Evolutionary conservation across 225 moss, liverwort and hornwort species (phyloP), one percentile per base, ranked within the genome.

Genomic region (Polytrichum formosum): DNA sequence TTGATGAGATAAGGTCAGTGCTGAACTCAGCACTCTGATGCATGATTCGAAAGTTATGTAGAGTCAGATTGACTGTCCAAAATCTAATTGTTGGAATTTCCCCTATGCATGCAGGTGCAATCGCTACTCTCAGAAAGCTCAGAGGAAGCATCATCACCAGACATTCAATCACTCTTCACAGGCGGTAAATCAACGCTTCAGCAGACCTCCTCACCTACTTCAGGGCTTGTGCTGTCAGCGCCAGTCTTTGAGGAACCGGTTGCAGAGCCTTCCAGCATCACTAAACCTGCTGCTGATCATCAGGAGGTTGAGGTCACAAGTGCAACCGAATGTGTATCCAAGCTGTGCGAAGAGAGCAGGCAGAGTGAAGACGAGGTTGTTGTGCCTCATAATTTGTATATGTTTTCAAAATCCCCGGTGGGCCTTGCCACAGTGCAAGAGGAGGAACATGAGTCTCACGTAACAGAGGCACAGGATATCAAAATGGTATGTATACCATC

Each of bases 351-450:
- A 65, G 35, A 37, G 35, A 33, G 21, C 65, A 65, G 33, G 65
- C 31, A 65, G 33, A 21, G 63, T 18, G 27, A 63, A 26, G 63
- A 63, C 10, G 63, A 22, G 63, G 28, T 28, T 17, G 63, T 23
- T 16, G 21, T 63, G 18, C 28, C 63, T 22, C 66, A 19, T 22
- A 33, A 7, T 58, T 58, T 58, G 21, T 28, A 28, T 28, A 2
- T 10, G 9, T 23, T 25, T 25, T 20, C 25, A 1, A 67, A 53
- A 67, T 19, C 25, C 1, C 18, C 67, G 18, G 25, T 18, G 17
- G 8, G 10, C 17, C 67, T 67, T 23, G 67, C 46, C 4, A 67
- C 67, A 53, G 67, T 67, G 7, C 53, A 67, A 67, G 67, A 67
- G 17, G 67, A 67, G 67, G 53, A 66, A 25, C 19, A 53, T 26